Conservation (phyloP, 2,329 filamentous ascomycete species). For the Cladosporium sp. region DNA sequence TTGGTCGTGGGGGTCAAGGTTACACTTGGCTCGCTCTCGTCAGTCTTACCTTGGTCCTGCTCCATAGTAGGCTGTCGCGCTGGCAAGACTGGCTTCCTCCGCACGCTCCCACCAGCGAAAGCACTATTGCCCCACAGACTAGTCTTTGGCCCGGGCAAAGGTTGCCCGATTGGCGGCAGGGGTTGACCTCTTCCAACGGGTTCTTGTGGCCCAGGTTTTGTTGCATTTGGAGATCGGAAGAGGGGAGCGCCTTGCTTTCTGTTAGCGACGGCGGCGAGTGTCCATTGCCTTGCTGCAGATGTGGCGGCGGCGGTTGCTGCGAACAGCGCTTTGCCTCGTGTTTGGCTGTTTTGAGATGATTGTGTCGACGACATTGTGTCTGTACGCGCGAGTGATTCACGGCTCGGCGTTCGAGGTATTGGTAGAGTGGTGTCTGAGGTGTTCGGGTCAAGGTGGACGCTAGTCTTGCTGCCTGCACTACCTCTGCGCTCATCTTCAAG, state of each 20-base stretch:
- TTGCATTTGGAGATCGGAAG: conserved; percentile 2
- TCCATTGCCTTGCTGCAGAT: conserved; percentile 34
- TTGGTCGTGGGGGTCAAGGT: background rate
- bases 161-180: conserved; percentile 76
- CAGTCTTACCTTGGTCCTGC: background rate
- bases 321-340: conserved; percentile 30
- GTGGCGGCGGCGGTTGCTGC: conserved; percentile 37
- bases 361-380: conserved; percentile 13
- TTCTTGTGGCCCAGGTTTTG: conserved; percentile 45
- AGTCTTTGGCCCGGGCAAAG: conserved; percentile 58
- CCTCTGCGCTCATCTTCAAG: conserved; percentile 3
- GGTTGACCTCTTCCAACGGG: conserved; percentile 83
- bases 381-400: conserved; percentile 8
- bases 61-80: conserved; percentile 6
- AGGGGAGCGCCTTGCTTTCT: conserved; percentile 19
- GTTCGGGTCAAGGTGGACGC: background rate
- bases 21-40: background rate
- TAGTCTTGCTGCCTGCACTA: conserved; percentile 3
- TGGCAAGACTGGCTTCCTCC: conserved; percentile 29
- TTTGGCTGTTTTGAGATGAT: conserved; percentile 8
- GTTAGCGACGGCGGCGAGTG: conserved; percentile 33
- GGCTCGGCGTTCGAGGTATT: conserved; percentile 6
- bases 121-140: conserved; percentile 22
- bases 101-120: conserved; percentile 21
- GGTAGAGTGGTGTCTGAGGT: conserved; percentile 6